Evolutionary conservation across 106 monocot species (phyloP).

Genomic region (Dioscorea dumetorum): DNA sequence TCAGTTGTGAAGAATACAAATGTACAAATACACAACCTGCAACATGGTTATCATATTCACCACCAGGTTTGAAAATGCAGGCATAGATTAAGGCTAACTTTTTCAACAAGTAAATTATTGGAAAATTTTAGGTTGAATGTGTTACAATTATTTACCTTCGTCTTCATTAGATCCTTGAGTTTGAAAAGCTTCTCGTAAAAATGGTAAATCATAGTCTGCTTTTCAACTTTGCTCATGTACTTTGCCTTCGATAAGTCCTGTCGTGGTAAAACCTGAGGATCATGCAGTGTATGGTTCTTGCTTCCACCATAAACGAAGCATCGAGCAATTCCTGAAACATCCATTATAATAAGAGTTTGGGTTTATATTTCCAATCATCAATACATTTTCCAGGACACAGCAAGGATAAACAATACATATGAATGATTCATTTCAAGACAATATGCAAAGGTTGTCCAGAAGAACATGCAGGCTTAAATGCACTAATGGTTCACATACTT

Average conservation of each 20-base stretch:
- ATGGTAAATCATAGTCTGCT: conserved; percentile 84
- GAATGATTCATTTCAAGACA: too few species aligned
- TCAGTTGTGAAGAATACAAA: not conserved
- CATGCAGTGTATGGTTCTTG: conserved; percentile 52
- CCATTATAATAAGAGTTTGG: not conserved
- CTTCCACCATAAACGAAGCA: conserved; percentile 96
- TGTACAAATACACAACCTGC: not conserved
- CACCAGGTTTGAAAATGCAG: too few species aligned
- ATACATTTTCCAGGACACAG: too few species aligned
- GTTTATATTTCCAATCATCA: too few species aligned
- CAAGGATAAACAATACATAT: too few species aligned
- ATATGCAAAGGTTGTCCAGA: too few species aligned
- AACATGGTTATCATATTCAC: too few species aligned
- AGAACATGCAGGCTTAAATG: too few species aligned
- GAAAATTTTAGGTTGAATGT: too few species aligned
- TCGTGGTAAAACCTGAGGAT: conserved; percentile 68
- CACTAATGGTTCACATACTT: too few species aligned
- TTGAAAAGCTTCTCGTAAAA: conserved; percentile 97
- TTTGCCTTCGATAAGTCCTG: conserved; percentile 54
- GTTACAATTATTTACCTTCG: conserved; percentile 38
- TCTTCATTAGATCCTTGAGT: conserved; percentile 96
- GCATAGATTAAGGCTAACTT: too few species aligned
- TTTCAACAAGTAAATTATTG: too few species aligned
- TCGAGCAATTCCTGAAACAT: conserved; percentile 78
- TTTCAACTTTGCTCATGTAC: conserved; percentile 74